Conservation (phyloP, 805 yeast genomes). For the Ogataea degrootiae region DNA sequence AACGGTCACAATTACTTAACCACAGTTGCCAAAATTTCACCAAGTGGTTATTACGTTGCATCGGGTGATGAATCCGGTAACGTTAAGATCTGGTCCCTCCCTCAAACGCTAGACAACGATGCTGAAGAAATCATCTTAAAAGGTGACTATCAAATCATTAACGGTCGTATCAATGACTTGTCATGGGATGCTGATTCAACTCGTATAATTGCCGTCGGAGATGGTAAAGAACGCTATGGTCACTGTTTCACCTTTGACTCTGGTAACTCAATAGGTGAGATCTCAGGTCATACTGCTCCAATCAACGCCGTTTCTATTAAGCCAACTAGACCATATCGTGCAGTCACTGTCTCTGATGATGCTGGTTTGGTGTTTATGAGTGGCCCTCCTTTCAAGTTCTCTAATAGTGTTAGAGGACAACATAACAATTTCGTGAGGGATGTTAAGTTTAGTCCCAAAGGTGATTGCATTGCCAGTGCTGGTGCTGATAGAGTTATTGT, state of each 20-base stretch:
- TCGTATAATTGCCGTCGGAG: conserved; percentile 90
- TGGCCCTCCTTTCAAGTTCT: conserved; percentile 94
- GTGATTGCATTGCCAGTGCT: conserved; percentile 67
- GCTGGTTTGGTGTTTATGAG: conserved; percentile 74
- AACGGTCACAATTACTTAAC: conserved; percentile 65
- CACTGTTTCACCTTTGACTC: conserved; percentile 91
- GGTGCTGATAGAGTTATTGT: conserved; percentile 80
- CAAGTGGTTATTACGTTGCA: conserved; percentile 85
- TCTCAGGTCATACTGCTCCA: conserved; percentile 83
- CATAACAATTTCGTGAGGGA: conserved; percentile 79
- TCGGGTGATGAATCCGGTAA: conserved; percentile 90
- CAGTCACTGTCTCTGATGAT: conserved; percentile 91
- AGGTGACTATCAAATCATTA: conserved; percentile 69
- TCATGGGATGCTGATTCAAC: conserved; percentile 90
- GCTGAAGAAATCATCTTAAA: conserved; percentile 57
- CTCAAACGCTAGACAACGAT: conserved; percentile 38
- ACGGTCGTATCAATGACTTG: conserved; percentile 76
- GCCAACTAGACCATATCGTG: conserved; percentile 85
- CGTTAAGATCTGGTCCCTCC: conserved; percentile 68
- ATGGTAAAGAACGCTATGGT: conserved; percentile 88
- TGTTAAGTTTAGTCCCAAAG: conserved; percentile 79
- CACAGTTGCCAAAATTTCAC: conserved; percentile 82
- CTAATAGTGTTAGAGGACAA: conserved; percentile 61
- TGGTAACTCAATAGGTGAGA: conserved; percentile 96
- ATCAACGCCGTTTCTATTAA: conserved; percentile 82